Conservation (phyloP, 2,329 filamentous ascomycete species). For the Ramularia endophylla region DNA sequence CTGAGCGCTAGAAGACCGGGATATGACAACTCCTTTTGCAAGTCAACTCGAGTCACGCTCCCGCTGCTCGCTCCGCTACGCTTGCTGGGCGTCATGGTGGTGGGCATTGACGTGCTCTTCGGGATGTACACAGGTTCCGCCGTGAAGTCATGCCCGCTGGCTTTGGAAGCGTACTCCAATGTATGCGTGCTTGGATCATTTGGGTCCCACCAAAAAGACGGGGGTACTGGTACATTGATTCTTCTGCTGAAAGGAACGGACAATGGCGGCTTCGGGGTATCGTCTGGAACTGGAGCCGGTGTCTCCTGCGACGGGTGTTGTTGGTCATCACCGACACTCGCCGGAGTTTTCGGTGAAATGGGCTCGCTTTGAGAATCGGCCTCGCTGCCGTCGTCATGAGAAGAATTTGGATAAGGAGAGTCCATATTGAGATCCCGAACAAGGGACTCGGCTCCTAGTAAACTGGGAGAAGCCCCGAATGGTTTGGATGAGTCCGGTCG, state of each 20-base stretch:
- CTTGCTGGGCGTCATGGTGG: slow-evolving; percentile 3
- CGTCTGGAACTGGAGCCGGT: slow-evolving; percentile 11
- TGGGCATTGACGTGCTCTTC: slow-evolving; percentile 3
- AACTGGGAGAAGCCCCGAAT: slow-evolving; percentile 30
- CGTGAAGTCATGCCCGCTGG: slow-evolving; percentile 41
- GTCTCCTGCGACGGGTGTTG: slow-evolving; percentile 10
- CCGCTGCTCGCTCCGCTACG: background rate
- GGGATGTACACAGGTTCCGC: slow-evolving; percentile 19
- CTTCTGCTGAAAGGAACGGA: slow-evolving; percentile 34
- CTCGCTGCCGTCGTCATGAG: slow-evolving; percentile 33
- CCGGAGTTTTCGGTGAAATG: slow-evolving; percentile 22
- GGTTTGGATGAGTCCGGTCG: slow-evolving; percentile 1
- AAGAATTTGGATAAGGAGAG: slow-evolving; percentile 36
- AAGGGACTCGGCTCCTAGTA: slow-evolving; percentile 44
- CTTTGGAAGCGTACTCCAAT: slow-evolving; percentile 40
- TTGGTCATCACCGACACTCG: slow-evolving; percentile 4
- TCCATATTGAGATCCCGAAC: slow-evolving; percentile 46
- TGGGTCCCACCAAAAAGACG: slow-evolving; percentile 42
- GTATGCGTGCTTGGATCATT: slow-evolving; percentile 41
- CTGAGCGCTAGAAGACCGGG: no score
- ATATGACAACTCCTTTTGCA: no score
- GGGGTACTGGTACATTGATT: slow-evolving; percentile 39
- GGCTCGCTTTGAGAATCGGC: slow-evolving; percentile 18
- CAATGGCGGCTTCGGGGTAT: slow-evolving; percentile 23
- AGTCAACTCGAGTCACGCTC: slow-evolving; percentile 19